phyloP scores from a whole-genome alignment of 2,329 filamentous ascomycete genomes.

The Huntiella moniliformis region DNA sequence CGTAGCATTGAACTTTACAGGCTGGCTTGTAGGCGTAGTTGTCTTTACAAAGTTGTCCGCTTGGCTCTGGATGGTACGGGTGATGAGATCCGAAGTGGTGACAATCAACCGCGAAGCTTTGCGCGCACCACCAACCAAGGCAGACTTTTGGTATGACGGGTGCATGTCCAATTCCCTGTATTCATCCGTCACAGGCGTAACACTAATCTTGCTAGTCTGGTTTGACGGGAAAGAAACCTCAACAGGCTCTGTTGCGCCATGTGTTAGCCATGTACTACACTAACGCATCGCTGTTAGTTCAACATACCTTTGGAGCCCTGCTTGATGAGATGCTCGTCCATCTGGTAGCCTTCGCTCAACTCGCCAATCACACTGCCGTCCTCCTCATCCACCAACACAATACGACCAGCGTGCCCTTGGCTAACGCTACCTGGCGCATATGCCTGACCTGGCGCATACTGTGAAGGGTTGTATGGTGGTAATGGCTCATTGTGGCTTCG shows the following conservation, averaged over 20 bases:
- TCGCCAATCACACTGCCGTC: constrained; percentile 92
- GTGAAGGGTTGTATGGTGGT: constrained; percentile 60
- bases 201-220: constrained; percentile 42
- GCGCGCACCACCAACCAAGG: constrained; percentile 69
- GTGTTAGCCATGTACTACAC: not conserved
- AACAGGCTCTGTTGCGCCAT: constrained; percentile 39
- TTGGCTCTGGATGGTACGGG: constrained; percentile 56
- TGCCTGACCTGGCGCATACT: constrained; percentile 61
- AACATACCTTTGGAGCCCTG: constrained; percentile 75
- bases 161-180: constrained; percentile 65
- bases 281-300: constrained; percentile 11
- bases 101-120: constrained; percentile 83
- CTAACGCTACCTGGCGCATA: constrained; percentile 49
- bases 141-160: constrained; percentile 78
- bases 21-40: constrained; percentile 58
- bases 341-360: constrained; percentile 61
- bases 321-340: constrained; percentile 57
- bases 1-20: constrained; percentile 70
- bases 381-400: constrained; percentile 88
- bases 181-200: constrained; percentile 47
- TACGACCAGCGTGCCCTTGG: constrained; percentile 42
- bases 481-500: constrained; percentile 21
- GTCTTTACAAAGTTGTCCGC: constrained; percentile 67
- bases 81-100: constrained; percentile 62
- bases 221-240: constrained; percentile 57